Base-by-base conservation (phyloP, 139 green algal species). In the Edaphochlamys debaryana region DNA sequence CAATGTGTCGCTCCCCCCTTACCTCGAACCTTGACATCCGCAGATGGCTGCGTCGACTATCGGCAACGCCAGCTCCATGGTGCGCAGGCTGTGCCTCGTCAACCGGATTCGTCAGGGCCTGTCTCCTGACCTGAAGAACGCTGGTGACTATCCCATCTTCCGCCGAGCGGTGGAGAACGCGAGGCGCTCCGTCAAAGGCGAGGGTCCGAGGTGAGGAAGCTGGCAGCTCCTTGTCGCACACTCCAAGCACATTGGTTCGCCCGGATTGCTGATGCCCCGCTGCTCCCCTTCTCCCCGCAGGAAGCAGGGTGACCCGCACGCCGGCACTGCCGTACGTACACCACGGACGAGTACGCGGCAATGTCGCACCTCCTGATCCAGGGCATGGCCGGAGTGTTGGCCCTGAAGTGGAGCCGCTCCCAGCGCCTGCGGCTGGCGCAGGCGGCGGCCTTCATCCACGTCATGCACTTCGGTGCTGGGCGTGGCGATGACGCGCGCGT, bases 131-230 rank as follows among this genome's bases (percentile, higher is more conserved):
- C 15, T 63, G n/a, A 66, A 78, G 48, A 78, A 78, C 48, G 69
- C 69, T 17, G 48, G 69, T 32, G 69, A 78, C 69, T 32, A 78
- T 48, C 13, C 42, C n/a, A 40, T 66, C 32, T 78, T 78, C 69
- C 69, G 69, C 15, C 25, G 19, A 17, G 36, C 38, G 32, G 45
- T 45, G 4, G 2, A 45, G 69, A 15, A 11, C 11, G 69, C 69
- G 0, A 78, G 69, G 69, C n/a, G n/a, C n/a, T n/a, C 42, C 8
- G 69, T 62, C 29, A 76, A 76, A 22, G 69, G 69, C 34, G 3
- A 13, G 1, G 69, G 42, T 1, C 69, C 69, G 34, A 62, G 69
- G 69, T 62, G 30, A 8, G 42, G 45, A 22, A 54, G 11, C 45
- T 13, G 11, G 45, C 45, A 54, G 11, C 45, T 54, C 11, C 11